Evolutionary conservation across 2,329 filamentous ascomycete species (phyloP).

Genomic region (Cladosporium sp.): DNA sequence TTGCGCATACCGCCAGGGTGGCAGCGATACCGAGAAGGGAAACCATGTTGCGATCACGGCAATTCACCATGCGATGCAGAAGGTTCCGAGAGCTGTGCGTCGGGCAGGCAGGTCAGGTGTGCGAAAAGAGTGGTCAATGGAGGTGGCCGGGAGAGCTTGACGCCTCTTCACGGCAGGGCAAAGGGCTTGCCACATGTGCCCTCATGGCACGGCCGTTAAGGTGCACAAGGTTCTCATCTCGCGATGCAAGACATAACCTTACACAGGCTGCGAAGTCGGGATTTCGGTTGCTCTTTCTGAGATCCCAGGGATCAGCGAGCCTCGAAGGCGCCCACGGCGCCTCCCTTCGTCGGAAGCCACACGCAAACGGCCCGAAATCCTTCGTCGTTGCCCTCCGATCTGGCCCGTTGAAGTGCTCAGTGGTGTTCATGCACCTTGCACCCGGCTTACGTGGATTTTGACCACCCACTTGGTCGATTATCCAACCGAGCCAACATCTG

Average conservation of each 20-base stretch:
- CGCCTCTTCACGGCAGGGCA: constrained; percentile 8
- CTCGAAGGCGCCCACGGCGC: neutral
- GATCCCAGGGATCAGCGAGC: neutral
- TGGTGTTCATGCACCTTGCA: neutral
- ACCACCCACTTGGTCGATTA: neutral
- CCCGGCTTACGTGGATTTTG: neutral
- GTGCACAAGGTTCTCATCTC: neutral
- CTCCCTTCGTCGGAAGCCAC: no score
- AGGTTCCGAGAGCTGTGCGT: constrained; percentile 6
- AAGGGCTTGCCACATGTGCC: constrained; percentile 1
- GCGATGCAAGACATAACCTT: constrained; percentile 12
- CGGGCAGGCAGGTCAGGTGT: neutral
- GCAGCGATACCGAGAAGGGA: neutral
- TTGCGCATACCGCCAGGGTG: constrained; percentile 6
- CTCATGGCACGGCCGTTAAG: constrained; percentile 16
- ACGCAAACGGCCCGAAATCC: neutral
- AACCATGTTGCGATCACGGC: constrained; percentile 1
- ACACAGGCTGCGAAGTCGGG: neutral
- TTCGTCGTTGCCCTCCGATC: neutral
- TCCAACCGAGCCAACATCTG: neutral
- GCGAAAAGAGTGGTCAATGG: neutral
- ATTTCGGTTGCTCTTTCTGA: neutral
- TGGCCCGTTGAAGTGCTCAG: neutral
- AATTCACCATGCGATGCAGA: neutral
- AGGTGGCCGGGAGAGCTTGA: neutral